Conservation (phyloP, 2,329 filamentous ascomycete species). For the Hypomyces perniciosus region DNA sequence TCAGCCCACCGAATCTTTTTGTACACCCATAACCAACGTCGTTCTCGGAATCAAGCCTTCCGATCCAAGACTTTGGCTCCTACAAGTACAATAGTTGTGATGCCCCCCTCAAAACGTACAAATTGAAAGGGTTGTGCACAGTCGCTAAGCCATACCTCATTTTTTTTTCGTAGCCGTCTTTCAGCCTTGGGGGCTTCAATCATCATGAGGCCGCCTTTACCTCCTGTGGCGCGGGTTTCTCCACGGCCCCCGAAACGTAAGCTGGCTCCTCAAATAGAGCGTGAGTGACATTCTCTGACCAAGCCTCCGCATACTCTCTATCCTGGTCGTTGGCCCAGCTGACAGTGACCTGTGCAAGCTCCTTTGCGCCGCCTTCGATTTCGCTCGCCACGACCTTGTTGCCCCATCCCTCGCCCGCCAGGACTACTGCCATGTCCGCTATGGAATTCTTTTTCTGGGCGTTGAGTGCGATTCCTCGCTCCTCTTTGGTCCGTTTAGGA, state of each 20-base stretch:
- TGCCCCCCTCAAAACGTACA: background rate
- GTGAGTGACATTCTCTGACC: constrained; percentile 51
- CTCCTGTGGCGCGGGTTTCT: background rate
- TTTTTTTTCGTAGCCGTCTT: background rate
- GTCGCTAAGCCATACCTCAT: background rate
- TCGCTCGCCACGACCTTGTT: constrained; percentile 37
- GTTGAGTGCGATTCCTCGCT: constrained; percentile 49
- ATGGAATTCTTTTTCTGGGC: constrained; percentile 57
- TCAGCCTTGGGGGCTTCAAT: background rate
- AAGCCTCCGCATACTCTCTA: constrained; percentile 39
- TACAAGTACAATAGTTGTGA: constrained; percentile 5
- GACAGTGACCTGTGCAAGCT: constrained; percentile 39
- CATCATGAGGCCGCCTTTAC: background rate
- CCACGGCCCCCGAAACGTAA: constrained; percentile 4
- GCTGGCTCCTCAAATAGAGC: constrained; percentile 29
- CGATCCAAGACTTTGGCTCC: background rate
- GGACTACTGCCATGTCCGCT: constrained; percentile 57
- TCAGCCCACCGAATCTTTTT: background rate
- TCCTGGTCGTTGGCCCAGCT: constrained; percentile 48
- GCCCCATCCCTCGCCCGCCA: constrained; percentile 46
- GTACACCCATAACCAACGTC: constrained; percentile 3
- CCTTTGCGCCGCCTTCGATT: constrained; percentile 15
- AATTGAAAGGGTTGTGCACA: background rate
- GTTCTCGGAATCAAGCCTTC: constrained; percentile 2
- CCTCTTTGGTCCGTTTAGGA: constrained; percentile 30